Conservation (phyloP, 495 filamentous ascomycete species). For the Hyaloscypha hepaticicola region DNA sequence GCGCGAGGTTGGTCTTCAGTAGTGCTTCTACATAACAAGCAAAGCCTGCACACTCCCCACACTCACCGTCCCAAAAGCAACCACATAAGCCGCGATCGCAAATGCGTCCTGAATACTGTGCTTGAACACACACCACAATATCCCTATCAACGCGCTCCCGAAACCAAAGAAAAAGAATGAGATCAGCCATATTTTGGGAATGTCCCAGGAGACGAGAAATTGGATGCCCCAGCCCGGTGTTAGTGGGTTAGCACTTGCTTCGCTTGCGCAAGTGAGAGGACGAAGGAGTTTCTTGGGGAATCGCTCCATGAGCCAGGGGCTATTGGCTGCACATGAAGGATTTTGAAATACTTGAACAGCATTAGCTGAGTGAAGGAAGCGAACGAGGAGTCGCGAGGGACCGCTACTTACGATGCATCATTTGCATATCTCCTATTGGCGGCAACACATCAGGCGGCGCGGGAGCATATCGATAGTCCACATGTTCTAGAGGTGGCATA, state of each 20-base stretch:
- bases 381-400: no score
- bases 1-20: no score
- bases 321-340: conserved; percentile 8
- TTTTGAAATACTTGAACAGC: no score
- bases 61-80: conserved; percentile 32
- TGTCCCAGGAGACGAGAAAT: conserved; percentile 41
- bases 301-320: conserved; percentile 9
- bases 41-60: conserved; percentile 38
- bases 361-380: no score
- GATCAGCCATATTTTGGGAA: conserved; percentile 37
- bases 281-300: conserved; percentile 30
- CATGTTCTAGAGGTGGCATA: conserved; percentile 17
- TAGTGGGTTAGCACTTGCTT: conserved; percentile 8
- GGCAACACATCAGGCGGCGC: conserved; percentile 22
- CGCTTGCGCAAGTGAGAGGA: no score
- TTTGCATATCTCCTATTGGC: conserved; percentile 14
- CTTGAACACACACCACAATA: conserved; percentile 36
- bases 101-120: conserved; percentile 44
- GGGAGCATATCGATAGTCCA: conserved; percentile 21
- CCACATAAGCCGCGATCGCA: conserved; percentile 39
- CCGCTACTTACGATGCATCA: no score
- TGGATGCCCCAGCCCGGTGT: conserved; percentile 44
- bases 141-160: conserved; percentile 38
- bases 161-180: conserved; percentile 32
- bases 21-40: conserved; percentile 22